Evolutionary conservation across 2,329 filamentous ascomycete genomes (phyloP).

Genomic region (Ophiosphaerella herpotricha): DNA sequence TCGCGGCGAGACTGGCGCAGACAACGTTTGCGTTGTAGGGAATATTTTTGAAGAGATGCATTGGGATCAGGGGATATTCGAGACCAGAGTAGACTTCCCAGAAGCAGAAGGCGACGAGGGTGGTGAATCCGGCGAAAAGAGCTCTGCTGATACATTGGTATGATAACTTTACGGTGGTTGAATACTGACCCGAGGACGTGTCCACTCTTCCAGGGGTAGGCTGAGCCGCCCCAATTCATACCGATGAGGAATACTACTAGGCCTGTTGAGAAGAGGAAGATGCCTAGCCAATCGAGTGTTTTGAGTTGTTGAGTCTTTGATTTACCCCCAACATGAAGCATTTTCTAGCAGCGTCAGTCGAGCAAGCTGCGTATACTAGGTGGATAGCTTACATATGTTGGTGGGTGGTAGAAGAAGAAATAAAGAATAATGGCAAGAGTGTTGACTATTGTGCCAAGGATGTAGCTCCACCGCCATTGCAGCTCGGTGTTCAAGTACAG

Average conservation of each 20-base stretch:
- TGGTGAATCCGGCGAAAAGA: constrained; percentile 37
- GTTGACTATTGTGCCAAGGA: constrained; percentile 38
- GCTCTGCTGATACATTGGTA: constrained; percentile 15
- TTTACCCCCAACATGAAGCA: constrained; percentile 40
- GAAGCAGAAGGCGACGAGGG: constrained; percentile 38
- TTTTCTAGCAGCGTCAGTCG: constrained; percentile 26
- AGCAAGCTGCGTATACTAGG: too few relatives aligned
- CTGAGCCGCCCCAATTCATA: constrained; percentile 49
- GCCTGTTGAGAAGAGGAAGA: constrained; percentile 53
- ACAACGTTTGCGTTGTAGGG: constrained; percentile 39
- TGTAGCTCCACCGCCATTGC: constrained; percentile 42
- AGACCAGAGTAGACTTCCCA: constrained; percentile 36
- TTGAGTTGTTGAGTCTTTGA: constrained; percentile 42
- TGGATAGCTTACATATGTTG: constrained; percentile 31
- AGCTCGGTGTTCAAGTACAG: constrained; percentile 36
- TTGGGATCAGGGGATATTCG: constrained; percentile 45
- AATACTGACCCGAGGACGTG: constrained; percentile 31
- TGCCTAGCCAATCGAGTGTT: constrained; percentile 54
- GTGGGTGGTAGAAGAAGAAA: constrained; percentile 46
- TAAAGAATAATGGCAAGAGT: constrained; percentile 30
- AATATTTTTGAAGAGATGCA: constrained; percentile 44
- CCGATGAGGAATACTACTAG: constrained; percentile 55
- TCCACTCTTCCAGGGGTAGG: constrained; percentile 42
- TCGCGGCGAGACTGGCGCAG: constrained; percentile 38
- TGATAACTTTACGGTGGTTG: too few relatives aligned